Conservation (phyloP, 495 filamentous ascomycete species). For the Podospora conica region DNA sequence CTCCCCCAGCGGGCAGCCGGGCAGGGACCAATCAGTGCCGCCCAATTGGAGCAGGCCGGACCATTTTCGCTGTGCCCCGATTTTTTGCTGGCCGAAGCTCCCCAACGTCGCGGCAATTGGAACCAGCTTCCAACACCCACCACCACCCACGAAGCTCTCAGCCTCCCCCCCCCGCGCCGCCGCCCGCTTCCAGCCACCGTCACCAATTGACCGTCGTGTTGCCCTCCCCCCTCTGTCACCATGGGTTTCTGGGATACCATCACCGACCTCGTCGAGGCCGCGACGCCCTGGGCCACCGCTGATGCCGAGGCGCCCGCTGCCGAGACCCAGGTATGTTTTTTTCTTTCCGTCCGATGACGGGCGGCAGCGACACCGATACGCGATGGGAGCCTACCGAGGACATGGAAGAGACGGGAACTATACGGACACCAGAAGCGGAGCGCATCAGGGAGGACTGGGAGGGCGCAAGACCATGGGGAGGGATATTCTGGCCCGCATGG, state of each 20-base stretch:
- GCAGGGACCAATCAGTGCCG: conserved; percentile 36
- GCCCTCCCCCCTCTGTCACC: conserved; percentile 25
- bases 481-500: conserved; percentile 20
- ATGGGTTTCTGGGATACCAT: conserved; percentile 55
- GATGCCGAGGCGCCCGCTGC: conserved; percentile 50
- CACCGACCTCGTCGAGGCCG: conserved; percentile 49
- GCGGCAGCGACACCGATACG: background rate
- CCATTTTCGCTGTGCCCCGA: conserved; percentile 36
- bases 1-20: background rate
- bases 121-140: background rate
- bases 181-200: background rate
- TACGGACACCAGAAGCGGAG: background rate
- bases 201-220: conserved; percentile 32
- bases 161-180: background rate
- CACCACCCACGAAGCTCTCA: conserved; percentile 19
- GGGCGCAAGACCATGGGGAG: background rate
- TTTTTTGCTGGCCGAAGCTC: conserved; percentile 27
- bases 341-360: background rate
- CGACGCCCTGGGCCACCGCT: conserved; percentile 48
- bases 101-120: conserved; percentile 26
- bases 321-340: conserved; percentile 20
- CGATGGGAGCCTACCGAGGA: background rate
- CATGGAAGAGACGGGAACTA: background rate
- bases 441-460: background rate
- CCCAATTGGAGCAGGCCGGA: conserved; percentile 39